Evolutionary conservation across 371 early-diverging fungal species (phyloP), one percentile per base, ranked within the genome.

Genomic region (Mycotypha africana): DNA sequence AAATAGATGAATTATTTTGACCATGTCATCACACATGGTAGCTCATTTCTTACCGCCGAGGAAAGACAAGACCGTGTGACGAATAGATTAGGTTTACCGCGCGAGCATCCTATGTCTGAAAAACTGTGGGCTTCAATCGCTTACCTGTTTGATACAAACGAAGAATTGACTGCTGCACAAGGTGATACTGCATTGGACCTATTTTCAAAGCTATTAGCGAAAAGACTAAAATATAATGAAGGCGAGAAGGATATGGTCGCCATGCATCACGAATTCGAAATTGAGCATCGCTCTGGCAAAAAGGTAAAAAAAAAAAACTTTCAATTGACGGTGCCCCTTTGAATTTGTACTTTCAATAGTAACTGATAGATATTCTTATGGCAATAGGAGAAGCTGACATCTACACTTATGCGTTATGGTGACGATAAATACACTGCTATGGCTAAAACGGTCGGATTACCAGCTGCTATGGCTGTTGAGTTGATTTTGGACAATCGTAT

Each of bases 371-470:
- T n/a, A n/a, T n/a, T n/a, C n/a, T 6, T 28, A 28, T 28, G 12
- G 9, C 7, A 33, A 38, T 17, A 81, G 69, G 80, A 86, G 65
- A 78, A 70, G 0, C 67, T 74, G 20, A 88, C 85, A 1, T 85
- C 89, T 3, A 90, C 92, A 1, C 53, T 92, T 51, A 66, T 88
- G 16, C 67, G 78, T 4, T 92, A 90, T 57, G 94, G 92, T 10
- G 78, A 81, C 32, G 75, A 72, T 30, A 77, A 78, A 0, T 82
- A 84, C 58, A 85, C 90, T 19, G 92, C 93, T 7, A 94, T 94
- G 95, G 93, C 95, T 12, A 86, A 85, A 49, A 91, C 91, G 1
- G 95, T 94, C 12, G 93, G 92, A 3, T 52, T 88, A 11, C 95
- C 95, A 7, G 86, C 88, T 21, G 95, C 91, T 1, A 89, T 94